Percentiles rank a stretch among this genome's conserved stretches.
Evolutionary conservation across 2,329 filamentous ascomycete genomes (phyloP).

Genomic region (Helotiales sp.): DNA sequence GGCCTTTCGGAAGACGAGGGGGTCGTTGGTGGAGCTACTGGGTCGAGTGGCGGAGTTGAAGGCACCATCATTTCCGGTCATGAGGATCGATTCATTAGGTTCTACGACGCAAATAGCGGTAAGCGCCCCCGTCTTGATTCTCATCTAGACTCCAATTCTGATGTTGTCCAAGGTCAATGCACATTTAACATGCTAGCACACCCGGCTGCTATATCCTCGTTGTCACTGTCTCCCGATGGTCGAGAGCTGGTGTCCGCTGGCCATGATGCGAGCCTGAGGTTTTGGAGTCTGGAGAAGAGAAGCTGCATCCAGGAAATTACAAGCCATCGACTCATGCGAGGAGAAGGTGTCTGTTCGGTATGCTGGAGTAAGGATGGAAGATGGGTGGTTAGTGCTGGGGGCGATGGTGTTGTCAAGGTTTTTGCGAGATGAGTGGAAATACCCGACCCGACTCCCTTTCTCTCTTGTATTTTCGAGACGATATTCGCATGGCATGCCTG

Average conservation of each 20-base stretch:
- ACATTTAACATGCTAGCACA: constrained; percentile 99
- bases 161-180: constrained; percentile 79
- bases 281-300: constrained; percentile 97
- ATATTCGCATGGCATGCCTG: constrained; percentile 16
- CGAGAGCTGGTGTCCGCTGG: constrained; percentile 94
- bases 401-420: constrained; percentile 95
- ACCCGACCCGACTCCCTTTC: constrained; percentile 21
- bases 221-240: constrained; percentile 91
- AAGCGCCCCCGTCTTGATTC: constrained; percentile 50
- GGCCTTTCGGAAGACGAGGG: constrained; percentile 75
- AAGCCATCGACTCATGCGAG: constrained; percentile 90
- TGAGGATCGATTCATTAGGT: constrained; percentile 93
- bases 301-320: constrained; percentile 96
- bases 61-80: constrained; percentile 96
- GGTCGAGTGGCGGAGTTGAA: constrained; percentile 78
- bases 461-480: constrained; percentile 19
- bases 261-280: constrained; percentile 92
- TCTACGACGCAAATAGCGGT: constrained; percentile 99
- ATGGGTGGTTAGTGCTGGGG: constrained; percentile 92
- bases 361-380: constrained; percentile 95
- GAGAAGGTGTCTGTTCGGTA: constrained; percentile 91
- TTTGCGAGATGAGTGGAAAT: constrained; percentile 55
- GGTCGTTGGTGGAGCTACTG: constrained; percentile 78
- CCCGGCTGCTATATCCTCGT: constrained; percentile 86
- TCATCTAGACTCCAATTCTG: constrained; percentile 1